A percentile compares a stretch with the other conserved stretches of the same genome.
Conservation (phyloP, 2,329 filamentous ascomycete genomes). For the Diaporthe caulivora region DNA sequence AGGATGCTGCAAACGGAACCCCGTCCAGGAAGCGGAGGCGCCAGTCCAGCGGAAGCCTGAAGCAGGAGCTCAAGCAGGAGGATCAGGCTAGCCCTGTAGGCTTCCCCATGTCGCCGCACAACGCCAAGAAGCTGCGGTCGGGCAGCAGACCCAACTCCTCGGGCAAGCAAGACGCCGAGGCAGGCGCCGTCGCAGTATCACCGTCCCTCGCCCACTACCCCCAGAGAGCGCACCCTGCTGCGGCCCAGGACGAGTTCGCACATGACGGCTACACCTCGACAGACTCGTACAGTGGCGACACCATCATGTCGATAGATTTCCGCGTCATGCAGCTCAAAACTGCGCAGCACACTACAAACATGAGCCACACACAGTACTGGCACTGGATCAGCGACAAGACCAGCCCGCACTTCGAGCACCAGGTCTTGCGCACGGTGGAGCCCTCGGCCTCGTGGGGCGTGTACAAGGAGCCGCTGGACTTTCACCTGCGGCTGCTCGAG, state of each 20-base stretch:
- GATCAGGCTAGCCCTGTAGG: slow-evolving; percentile 10
- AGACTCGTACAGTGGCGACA: slow-evolving; percentile 62
- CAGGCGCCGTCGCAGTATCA: not conserved
- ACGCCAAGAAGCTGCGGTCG: slow-evolving; percentile 29
- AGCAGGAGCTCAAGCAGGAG: slow-evolving; percentile 44
- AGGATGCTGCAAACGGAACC: slow-evolving; percentile 39
- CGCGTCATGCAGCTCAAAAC: slow-evolving; percentile 66
- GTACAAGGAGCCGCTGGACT: slow-evolving; percentile 64
- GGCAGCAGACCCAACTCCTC: slow-evolving; percentile 13
- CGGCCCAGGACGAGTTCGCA: slow-evolving; percentile 52
- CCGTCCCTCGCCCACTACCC: not conserved
- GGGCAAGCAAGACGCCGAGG: slow-evolving; percentile 1
- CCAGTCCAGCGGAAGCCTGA: slow-evolving; percentile 38
- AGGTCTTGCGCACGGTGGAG: slow-evolving; percentile 60
- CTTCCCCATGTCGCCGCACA: slow-evolving; percentile 11
- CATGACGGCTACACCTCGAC: slow-evolving; percentile 63
- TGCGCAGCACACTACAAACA: slow-evolving; percentile 58
- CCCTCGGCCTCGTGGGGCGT: slow-evolving; percentile 59
- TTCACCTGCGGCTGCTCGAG: slow-evolving; percentile 61
- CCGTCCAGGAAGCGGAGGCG: slow-evolving; percentile 36
- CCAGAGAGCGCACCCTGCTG: not conserved
- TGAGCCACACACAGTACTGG: slow-evolving; percentile 67
- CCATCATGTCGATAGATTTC: slow-evolving; percentile 62
- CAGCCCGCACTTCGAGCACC: slow-evolving; percentile 61
- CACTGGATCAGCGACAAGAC: slow-evolving; percentile 58